phyloP scores from a whole-genome alignment of 2,329 filamentous ascomycete genomes.

The Neoscytalidium dimidiatum region DNA sequence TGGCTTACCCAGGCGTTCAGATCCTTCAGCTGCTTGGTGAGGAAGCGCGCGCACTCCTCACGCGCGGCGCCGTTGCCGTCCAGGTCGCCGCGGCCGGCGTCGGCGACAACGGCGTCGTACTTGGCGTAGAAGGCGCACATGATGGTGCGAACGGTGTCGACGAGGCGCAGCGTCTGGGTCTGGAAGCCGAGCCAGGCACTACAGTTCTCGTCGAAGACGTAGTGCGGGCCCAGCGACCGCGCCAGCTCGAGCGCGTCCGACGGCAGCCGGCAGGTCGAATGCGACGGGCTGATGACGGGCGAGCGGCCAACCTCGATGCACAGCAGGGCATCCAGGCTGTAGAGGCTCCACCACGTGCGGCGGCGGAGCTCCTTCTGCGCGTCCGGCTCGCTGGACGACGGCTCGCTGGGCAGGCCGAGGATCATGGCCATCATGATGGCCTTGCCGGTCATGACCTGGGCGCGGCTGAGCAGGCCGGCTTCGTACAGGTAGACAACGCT shows the following conservation, averaged over 20 bases:
- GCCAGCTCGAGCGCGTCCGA: constrained; percentile 37
- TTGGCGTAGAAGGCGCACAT: constrained; percentile 40
- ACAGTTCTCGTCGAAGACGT: constrained; percentile 33
- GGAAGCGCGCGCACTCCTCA: constrained; percentile 34
- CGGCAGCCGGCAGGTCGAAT: constrained; percentile 42
- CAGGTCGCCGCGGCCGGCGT: constrained; percentile 22
- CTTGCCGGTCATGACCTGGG: constrained; percentile 39
- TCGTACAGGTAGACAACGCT: constrained; percentile 48
- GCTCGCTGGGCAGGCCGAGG: constrained; percentile 50
- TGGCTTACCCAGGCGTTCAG: constrained; percentile 35
- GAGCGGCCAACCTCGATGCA: constrained; percentile 53
- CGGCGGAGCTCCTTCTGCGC: constrained; percentile 43
- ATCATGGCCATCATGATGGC: constrained; percentile 50
- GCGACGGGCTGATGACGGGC: constrained; percentile 36
- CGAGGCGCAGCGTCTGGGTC: constrained; percentile 38
- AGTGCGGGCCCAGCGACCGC: constrained; percentile 33
- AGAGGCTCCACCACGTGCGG: constrained; percentile 52
- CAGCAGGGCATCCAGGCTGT: constrained; percentile 48
- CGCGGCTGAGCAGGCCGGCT: constrained; percentile 52
- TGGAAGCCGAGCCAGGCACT: constrained; percentile 45
- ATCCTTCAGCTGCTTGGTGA: constrained; percentile 30
- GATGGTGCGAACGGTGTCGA: constrained; percentile 33
- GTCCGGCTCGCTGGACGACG: constrained; percentile 22
- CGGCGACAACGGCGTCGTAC: constrained; percentile 26
- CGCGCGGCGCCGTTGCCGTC: constrained; percentile 34